Percentiles rank a stretch among this genome's conserved stretches.
phyloP scores from a whole-genome alignment of 176 grass and related monocot species.

The Canna indica region DNA sequence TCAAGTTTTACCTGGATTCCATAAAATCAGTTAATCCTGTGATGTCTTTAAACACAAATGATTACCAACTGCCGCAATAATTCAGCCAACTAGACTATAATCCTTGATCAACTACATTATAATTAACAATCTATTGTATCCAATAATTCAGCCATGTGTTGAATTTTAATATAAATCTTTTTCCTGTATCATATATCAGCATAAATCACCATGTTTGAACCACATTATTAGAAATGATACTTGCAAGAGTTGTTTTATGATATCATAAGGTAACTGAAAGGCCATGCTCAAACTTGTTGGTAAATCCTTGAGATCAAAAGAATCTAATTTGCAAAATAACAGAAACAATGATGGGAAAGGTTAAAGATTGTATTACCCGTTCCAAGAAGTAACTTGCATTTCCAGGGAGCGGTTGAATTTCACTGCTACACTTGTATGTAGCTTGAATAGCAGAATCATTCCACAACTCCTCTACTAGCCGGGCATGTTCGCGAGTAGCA shows the following conservation, averaged over 20 bases:
- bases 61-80: background rate
- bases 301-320: background rate
- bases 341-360: background rate
- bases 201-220: background rate
- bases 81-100: too few species aligned
- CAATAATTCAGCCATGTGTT: background rate
- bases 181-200: background rate
- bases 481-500: constrained; percentile 72
- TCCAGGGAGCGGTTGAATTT: constrained; percentile 53
- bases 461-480: constrained; percentile 83
- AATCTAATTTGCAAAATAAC: background rate
- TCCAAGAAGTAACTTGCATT: constrained; percentile 81
- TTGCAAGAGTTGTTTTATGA: background rate
- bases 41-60: background rate
- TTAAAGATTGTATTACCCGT: constrained; percentile 43
- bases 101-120: background rate
- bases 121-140: background rate
- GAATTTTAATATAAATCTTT: too few species aligned
- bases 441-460: constrained; percentile 94
- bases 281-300: background rate
- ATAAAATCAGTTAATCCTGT: background rate
- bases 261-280: background rate
- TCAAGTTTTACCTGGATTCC: background rate
- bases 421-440: constrained; percentile 61
- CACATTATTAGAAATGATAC: too few species aligned